These are phyloP conservation scores for Tolypocladium guangdongense DNA, from an alignment of 2,329 filamentous ascomycete species.

Conservation along the genomic window DNA sequence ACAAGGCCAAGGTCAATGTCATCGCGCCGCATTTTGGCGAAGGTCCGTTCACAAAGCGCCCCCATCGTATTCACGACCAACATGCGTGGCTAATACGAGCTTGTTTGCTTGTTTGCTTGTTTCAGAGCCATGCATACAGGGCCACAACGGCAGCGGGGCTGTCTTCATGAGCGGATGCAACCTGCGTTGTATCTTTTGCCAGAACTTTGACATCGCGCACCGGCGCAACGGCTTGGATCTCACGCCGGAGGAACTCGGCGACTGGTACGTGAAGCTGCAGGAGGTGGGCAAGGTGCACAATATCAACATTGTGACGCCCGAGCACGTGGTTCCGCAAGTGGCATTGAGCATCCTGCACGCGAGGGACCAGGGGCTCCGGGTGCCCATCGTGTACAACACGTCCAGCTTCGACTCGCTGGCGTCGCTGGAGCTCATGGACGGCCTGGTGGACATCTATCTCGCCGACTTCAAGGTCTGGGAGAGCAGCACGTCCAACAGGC, in stretches of 20 bases:
- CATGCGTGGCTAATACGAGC: neutral
- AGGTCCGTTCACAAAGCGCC: conserved; percentile 27
- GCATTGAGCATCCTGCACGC: conserved; percentile 66
- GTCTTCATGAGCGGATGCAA: conserved; percentile 75
- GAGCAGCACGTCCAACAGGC: conserved; percentile 49
- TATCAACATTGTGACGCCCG: conserved; percentile 79
- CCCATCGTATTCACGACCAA: neutral
- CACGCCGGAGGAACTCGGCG: conserved; percentile 65
- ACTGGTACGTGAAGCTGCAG: conserved; percentile 78
- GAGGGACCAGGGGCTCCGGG: conserved; percentile 52
- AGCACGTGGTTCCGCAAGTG: conserved; percentile 79
- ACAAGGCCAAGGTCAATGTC: conserved; percentile 68
- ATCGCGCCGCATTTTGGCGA: conserved; percentile 82
- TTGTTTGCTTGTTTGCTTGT: conserved; percentile 2
- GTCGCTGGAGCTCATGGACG: conserved; percentile 62
- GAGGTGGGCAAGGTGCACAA: conserved; percentile 75
- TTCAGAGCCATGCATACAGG: conserved; percentile 68
- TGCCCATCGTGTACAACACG: conserved; percentile 79
- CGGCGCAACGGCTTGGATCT: conserved; percentile 72
- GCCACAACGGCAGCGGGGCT: conserved; percentile 66
- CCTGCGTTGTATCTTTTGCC: conserved; percentile 64
- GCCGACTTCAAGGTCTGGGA: conserved; percentile 83
- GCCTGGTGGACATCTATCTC: conserved; percentile 77
- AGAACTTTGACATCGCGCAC: conserved; percentile 78
- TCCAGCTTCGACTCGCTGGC: conserved; percentile 69